Evolutionary conservation across 148 eudicot species (phyloP).

Genomic region (Fallopia convolvulus): DNA sequence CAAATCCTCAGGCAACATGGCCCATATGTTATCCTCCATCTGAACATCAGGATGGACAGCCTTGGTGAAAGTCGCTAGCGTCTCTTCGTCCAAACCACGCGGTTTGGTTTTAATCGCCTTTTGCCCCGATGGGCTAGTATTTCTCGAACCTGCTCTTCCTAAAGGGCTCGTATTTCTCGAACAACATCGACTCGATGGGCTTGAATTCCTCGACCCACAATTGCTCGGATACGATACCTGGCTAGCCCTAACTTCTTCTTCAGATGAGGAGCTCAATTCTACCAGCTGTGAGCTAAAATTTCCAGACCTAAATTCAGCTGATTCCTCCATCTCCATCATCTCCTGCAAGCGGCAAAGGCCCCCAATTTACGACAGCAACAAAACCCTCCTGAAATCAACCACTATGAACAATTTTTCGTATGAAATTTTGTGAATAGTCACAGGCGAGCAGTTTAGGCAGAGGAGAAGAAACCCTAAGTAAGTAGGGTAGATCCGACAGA

Average conservation of each 20-base stretch:
- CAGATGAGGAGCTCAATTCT: conserved; percentile 18
- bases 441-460: neutral
- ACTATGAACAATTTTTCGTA: neutral
- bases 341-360: neutral
- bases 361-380: neutral
- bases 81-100: conserved; percentile 86
- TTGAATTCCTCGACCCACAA: conserved; percentile 62
- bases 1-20: conserved; percentile 93
- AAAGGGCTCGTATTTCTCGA: conserved; percentile 61
- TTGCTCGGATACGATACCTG: conserved; percentile 40
- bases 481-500: neutral
- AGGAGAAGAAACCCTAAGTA: neutral
- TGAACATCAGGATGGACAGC: conserved; percentile 58
- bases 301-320: conserved; percentile 29
- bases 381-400: neutral
- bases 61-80: conserved; percentile 51
- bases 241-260: conserved; percentile 31
- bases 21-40: conserved; percentile 98
- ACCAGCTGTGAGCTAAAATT: conserved; percentile 21
- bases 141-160: conserved; percentile 66
- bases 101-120: conserved; percentile 82
- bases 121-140: conserved; percentile 81
- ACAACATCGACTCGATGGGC: conserved; percentile 36
- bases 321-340: conserved; percentile 54
- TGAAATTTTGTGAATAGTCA: neutral